Percentiles rank a stretch among this genome's conserved stretches.
phyloP scores from a whole-genome alignment of 352 stramenopile genomes.

The Phytophthora crassamura region DNA sequence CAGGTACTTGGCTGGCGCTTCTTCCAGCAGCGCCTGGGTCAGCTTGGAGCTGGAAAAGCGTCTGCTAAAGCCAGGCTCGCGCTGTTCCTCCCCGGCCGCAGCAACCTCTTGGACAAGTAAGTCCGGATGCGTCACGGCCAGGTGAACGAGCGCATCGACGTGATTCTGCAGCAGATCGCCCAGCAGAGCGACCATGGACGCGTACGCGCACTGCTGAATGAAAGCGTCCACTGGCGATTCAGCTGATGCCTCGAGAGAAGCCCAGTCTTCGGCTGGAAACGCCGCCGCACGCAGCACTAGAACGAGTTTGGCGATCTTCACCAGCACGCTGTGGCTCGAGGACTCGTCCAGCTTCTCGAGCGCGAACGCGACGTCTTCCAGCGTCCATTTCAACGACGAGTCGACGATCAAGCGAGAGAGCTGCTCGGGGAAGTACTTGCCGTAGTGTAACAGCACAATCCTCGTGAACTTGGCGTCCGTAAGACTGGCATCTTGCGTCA shows the following conservation, averaged over 20 bases:
- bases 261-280: conserved; percentile 39
- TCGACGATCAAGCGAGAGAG: conserved; percentile 76
- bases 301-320: conserved; percentile 73
- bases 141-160: conserved; percentile 53
- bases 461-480: conserved; percentile 57
- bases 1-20: conserved; percentile 50
- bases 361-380: conserved; percentile 73
- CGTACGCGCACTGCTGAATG: conserved; percentile 39
- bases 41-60: conserved; percentile 52
- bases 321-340: conserved; percentile 52
- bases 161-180: conserved; percentile 52
- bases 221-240: conserved; percentile 18
- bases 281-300: conserved; percentile 56
- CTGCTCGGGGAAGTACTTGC: conserved; percentile 77
- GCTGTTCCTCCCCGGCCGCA: conserved; percentile 1
- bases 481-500: conserved; percentile 11
- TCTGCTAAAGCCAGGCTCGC: conserved; percentile 1
- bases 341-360: conserved; percentile 61
- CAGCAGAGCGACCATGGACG: conserved; percentile 46
- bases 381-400: conserved; percentile 72
- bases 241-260: conserved; percentile 21
- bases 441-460: conserved; percentile 74
- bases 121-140: conserved; percentile 69
- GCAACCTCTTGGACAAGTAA: conserved; percentile 49
- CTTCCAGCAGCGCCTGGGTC: conserved; percentile 49